Percentiles rank a stretch among this genome's conserved stretches.
phyloP scores from a whole-genome alignment of 2,329 filamentous ascomycete genomes.

The Biscogniauxia mediterranea region DNA sequence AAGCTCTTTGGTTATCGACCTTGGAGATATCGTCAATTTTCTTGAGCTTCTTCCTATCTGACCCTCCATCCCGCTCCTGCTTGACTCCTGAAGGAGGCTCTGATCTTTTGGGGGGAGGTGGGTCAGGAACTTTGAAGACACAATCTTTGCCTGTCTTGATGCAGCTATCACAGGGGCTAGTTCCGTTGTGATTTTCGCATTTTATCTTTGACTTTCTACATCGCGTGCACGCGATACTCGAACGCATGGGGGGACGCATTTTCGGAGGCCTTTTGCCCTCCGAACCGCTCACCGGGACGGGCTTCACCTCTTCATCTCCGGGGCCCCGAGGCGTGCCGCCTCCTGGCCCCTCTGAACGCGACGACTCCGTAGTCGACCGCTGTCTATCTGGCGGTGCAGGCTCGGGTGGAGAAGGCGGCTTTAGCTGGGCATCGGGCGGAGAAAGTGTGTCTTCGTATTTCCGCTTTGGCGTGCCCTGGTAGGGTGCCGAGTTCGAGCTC shows the following conservation, averaged over 20 bases:
- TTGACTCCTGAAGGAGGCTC: constrained; percentile 38
- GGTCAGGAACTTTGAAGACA: constrained; percentile 58
- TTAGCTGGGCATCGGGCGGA: constrained; percentile 28
- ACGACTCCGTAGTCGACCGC: constrained; percentile 26
- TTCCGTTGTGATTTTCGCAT: constrained; percentile 75
- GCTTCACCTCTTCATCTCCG: constrained; percentile 33
- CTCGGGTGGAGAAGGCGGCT: constrained; percentile 27
- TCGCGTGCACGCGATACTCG: constrained; percentile 73
- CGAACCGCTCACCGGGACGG: constrained; percentile 32
- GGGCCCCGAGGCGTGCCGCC: constrained; percentile 22
- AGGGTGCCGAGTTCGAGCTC: constrained; percentile 29
- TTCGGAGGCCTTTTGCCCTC: constrained; percentile 43
- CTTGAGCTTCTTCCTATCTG: constrained; percentile 50
- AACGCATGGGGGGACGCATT: constrained; percentile 62
- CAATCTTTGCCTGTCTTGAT: constrained; percentile 70
- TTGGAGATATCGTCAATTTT: constrained; percentile 44
- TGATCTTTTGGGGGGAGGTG: constrained; percentile 42
- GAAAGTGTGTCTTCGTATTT: constrained; percentile 37
- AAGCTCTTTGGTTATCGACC: constrained; percentile 37
- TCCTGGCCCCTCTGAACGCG: constrained; percentile 21
- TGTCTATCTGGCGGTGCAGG: constrained; percentile 26
- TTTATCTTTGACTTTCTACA: constrained; percentile 84
- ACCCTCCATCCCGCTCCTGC: constrained; percentile 41
- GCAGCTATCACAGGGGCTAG: constrained; percentile 72
- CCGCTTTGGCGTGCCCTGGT: constrained; percentile 36